These are phyloP conservation scores for Aspergillus indologenus DNA, from an alignment of 495 filamentous ascomycete species.

Conservation along the genomic window DNA sequence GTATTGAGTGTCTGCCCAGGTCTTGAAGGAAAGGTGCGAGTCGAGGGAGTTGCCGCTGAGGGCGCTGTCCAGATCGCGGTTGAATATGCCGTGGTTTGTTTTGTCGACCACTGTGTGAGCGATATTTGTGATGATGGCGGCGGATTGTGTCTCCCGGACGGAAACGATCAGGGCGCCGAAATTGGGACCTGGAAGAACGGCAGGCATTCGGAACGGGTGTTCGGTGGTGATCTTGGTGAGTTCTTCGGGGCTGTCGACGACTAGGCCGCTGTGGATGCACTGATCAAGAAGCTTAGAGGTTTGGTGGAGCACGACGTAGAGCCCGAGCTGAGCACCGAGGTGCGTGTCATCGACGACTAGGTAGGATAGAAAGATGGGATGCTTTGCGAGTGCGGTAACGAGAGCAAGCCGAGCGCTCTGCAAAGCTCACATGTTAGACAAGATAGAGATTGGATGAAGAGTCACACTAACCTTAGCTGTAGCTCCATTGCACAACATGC, in stretches of 20 bases:
- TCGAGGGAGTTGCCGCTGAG: background rate
- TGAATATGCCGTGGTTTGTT: background rate
- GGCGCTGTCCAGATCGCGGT: conserved; percentile 7
- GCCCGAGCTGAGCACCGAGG: background rate
- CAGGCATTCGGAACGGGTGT: background rate
- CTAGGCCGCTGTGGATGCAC: background rate
- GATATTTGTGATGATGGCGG: conserved; percentile 7
- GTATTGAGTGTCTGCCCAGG: conserved; percentile 5
- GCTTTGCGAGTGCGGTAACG: background rate
- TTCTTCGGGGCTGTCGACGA: background rate
- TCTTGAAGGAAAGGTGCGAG: background rate
- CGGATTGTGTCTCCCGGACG: conserved; percentile 1
- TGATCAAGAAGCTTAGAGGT: background rate
- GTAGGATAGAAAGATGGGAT: conserved; percentile 7
- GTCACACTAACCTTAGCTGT: background rate
- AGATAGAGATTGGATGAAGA: background rate
- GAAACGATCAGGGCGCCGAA: background rate
- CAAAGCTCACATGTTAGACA: background rate
- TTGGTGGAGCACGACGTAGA: conserved; percentile 1
- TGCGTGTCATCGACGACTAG: background rate
- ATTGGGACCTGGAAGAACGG: background rate
- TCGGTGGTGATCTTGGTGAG: background rate
- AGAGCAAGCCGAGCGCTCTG: background rate
- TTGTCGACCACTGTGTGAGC: background rate
- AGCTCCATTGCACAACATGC: background rate